Percentiles rank a stretch among this genome's conserved stretches.
Conservation (phyloP, 129 eudicot species). For the Flaveria trinervia region DNA sequence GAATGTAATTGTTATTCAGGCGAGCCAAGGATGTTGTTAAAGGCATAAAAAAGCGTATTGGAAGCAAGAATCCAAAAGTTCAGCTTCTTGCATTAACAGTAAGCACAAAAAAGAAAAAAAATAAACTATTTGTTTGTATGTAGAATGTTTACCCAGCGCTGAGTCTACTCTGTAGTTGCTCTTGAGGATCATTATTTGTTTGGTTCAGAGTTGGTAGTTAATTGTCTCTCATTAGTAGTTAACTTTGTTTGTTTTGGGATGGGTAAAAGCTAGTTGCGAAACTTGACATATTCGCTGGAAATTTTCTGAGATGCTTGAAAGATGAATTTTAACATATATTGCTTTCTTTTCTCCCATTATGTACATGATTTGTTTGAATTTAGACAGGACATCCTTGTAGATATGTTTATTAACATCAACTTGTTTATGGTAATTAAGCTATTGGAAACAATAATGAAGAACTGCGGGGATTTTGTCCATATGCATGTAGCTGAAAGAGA, state of each 20-base stretch:
- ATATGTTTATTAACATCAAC: slow-evolving; percentile 7
- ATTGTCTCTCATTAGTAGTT: not conserved
- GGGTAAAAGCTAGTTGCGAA: slow-evolving; percentile 5
- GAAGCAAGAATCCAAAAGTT: slow-evolving; percentile 82
- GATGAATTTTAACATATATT: not conserved
- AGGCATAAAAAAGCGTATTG: slow-evolving; percentile 86
- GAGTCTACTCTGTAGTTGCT: not conserved
- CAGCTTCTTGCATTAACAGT: slow-evolving; percentile 90
- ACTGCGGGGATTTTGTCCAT: slow-evolving; percentile 85
- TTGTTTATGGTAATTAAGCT: slow-evolving; percentile 50
- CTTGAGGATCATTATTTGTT: slow-evolving; percentile 12
- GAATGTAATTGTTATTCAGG: slow-evolving; percentile 41
- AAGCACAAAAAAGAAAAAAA: slow-evolving; percentile 43
- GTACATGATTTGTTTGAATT: slow-evolving; percentile 15
- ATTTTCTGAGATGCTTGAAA: slow-evolving; percentile 20
- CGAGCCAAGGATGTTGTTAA: slow-evolving; percentile 89
- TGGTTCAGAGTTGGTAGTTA: not conserved
- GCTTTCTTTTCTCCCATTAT: slow-evolving; percentile 15
- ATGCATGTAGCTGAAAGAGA: slow-evolving; percentile 94
- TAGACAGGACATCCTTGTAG: not conserved
- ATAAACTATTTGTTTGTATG: slow-evolving; percentile 10
- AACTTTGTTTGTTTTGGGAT: not conserved
- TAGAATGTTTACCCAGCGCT: not conserved
- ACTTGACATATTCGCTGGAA: not conserved
- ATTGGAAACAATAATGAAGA: slow-evolving; percentile 82